Evolutionary conservation across 140 eudicot genomes (phyloP).

Genomic region (Senecio squalidus): DNA sequence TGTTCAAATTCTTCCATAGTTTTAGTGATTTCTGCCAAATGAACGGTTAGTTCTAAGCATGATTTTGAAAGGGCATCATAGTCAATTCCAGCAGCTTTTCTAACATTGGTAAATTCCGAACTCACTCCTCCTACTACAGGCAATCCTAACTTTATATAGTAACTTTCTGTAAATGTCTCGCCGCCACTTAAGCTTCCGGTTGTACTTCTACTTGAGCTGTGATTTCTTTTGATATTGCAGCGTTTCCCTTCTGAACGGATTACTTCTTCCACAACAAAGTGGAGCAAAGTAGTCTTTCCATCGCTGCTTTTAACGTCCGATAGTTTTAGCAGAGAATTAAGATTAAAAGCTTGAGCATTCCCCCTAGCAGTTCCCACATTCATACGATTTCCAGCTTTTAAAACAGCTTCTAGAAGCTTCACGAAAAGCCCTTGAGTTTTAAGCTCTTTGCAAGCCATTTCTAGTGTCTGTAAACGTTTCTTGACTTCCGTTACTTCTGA

Average conservation of each 20-base stretch:
- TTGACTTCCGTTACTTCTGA: slow-evolving; percentile 45
- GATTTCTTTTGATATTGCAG: slow-evolving; percentile 41
- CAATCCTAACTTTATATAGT: slow-evolving; percentile 60
- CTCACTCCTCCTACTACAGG: slow-evolving; percentile 82
- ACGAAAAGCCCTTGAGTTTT: slow-evolving; percentile 56
- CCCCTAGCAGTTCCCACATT: slow-evolving; percentile 86
- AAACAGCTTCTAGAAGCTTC: slow-evolving; percentile 78
- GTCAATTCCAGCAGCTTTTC: slow-evolving; percentile 65
- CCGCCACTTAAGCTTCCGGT: slow-evolving; percentile 15
- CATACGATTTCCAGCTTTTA: slow-evolving; percentile 78
- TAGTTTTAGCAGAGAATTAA: slow-evolving; percentile 57
- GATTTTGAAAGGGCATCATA: slow-evolving; percentile 43
- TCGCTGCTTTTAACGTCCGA: slow-evolving; percentile 81
- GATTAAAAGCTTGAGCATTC: slow-evolving; percentile 76
- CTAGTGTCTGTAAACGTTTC: slow-evolving; percentile 43
- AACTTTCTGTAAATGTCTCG: slow-evolving; percentile 32
- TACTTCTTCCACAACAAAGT: slow-evolving; percentile 79
- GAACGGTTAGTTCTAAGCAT: slow-evolving; percentile 23
- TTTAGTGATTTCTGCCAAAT: slow-evolving; percentile 30
- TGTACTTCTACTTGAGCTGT: slow-evolving; percentile 9
- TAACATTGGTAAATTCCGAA: slow-evolving; percentile 54
- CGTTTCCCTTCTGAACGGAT: slow-evolving; percentile 81
- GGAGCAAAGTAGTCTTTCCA: slow-evolving; percentile 75
- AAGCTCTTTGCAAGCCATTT: slow-evolving; percentile 68
- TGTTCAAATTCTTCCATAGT: slow-evolving; percentile 30